A percentile compares a stretch with the other conserved stretches of the same genome.
phyloP scores from a whole-genome alignment of 2,329 filamentous ascomycete species.

The Colletotrichum zoysiae region DNA sequence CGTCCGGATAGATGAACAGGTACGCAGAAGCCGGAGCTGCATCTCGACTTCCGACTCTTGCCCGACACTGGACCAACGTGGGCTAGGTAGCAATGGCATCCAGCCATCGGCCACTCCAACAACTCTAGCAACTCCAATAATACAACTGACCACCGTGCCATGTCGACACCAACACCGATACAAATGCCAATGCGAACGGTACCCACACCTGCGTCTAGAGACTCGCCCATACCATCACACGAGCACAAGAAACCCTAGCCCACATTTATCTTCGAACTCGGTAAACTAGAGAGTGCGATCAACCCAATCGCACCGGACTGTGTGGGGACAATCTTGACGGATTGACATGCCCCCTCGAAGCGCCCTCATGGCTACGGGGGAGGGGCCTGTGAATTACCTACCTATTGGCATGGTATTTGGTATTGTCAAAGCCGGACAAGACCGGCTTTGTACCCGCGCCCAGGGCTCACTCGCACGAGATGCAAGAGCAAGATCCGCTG shows the following conservation, averaged over 20 bases:
- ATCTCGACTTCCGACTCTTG: conserved; percentile 27
- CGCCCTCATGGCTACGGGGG: conserved; percentile 12
- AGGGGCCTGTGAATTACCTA: conserved; percentile 1
- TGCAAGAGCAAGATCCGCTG: conserved; percentile 39
- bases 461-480: conserved; percentile 40
- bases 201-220: conserved; percentile 2
- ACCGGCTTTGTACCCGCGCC: conserved; percentile 36
- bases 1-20: conserved; percentile 23
- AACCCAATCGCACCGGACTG: conserved; percentile 37
- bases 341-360: conserved; percentile 20
- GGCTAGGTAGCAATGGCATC: not conserved
- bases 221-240: conserved; percentile 7
- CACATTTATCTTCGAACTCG: conserved; percentile 39
- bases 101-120: conserved; percentile 23
- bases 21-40: conserved; percentile 8
- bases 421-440: conserved; percentile 33
- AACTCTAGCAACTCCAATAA: conserved; percentile 3
- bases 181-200: conserved; percentile 14
- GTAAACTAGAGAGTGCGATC: conserved; percentile 38
- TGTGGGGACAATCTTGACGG: conserved; percentile 29
- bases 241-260: conserved; percentile 14
- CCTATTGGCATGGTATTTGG: conserved; percentile 27
- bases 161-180: conserved; percentile 9
- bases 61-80: not conserved
- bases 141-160: not conserved